These are phyloP conservation scores for Serendipita indica DNA, from an alignment of 768 basidiomycete genomes.

Conservation along the genomic window DNA sequence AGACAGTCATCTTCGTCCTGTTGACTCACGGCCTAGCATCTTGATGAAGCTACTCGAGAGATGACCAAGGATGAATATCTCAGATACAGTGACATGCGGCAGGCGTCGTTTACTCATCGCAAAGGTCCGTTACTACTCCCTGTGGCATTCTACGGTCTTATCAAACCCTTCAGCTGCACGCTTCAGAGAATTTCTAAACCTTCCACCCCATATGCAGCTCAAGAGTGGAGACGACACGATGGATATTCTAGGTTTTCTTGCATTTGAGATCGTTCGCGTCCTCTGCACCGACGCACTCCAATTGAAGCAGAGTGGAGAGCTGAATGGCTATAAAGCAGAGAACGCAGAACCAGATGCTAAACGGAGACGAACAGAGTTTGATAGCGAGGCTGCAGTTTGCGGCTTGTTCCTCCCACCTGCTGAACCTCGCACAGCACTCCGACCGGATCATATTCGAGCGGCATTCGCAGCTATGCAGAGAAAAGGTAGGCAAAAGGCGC, in stretches of 20 bases:
- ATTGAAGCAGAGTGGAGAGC: constrained; percentile 66
- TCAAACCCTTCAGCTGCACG: constrained; percentile 53
- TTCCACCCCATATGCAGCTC: constrained; percentile 72
- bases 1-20: background rate
- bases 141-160: background rate
- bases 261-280: constrained; percentile 93
- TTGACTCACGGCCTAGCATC: constrained; percentile 40
- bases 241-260: constrained; percentile 92
- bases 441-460: constrained; percentile 79
- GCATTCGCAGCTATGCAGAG: constrained; percentile 84
- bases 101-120: constrained; percentile 91
- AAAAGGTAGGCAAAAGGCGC: background rate
- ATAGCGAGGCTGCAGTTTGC: constrained; percentile 45
- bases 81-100: constrained; percentile 91
- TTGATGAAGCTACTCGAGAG: constrained; percentile 83
- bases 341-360: constrained; percentile 20
- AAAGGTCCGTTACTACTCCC: constrained; percentile 47
- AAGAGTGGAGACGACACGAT: constrained; percentile 88
- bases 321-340: constrained; percentile 26
- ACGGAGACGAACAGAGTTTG: constrained; percentile 42
- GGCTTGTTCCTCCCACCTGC: constrained; percentile 70
- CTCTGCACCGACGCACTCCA: constrained; percentile 78
- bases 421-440: constrained; percentile 61
- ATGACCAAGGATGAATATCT: constrained; percentile 98
- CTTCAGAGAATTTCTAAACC: constrained; percentile 86